These are phyloP conservation scores for Aspergillus funiculosus DNA, from an alignment of 495 filamentous ascomycete species.

Conservation along the genomic window DNA sequence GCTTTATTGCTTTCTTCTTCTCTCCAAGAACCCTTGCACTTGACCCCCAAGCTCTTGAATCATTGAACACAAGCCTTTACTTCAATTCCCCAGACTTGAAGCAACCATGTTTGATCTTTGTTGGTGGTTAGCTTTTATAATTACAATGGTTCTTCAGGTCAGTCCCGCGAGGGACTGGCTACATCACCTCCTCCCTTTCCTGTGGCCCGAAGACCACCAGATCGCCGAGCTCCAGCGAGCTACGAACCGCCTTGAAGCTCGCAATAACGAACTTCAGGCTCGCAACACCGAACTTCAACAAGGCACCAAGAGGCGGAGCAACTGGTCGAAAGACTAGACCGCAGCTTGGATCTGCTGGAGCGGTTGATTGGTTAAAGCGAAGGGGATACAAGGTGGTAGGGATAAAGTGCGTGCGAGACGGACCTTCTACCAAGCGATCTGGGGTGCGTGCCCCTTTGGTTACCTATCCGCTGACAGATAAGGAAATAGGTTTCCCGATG, in stretches of 20 bases:
- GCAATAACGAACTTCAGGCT: neutral
- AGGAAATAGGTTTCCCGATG: neutral
- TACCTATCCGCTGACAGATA: neutral
- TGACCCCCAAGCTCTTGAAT: conserved; percentile 1
- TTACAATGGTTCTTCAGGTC: conserved; percentile 1
- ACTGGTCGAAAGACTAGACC: neutral
- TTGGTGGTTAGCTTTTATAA: conserved; percentile 2
- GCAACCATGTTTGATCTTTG: neutral
- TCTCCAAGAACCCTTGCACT: conserved; percentile 3
- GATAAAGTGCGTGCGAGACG: no score
- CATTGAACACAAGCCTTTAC: neutral
- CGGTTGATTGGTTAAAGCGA: neutral
- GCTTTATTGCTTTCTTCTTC: neutral
- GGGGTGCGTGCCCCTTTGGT: neutral
- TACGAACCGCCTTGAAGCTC: no score
- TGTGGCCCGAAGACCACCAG: neutral
- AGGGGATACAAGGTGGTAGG: no score
- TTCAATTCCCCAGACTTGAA: conserved; percentile 3
- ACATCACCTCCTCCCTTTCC: neutral
- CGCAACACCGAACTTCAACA: neutral
- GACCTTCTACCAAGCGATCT: no score
- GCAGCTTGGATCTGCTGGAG: neutral
- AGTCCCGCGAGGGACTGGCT: conserved; percentile 1
- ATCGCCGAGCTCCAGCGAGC: no score
- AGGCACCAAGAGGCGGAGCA: neutral